Evolutionary conservation across 495 filamentous ascomycete species (phyloP).

Genomic region (Friedmanniomyces simplex): DNA sequence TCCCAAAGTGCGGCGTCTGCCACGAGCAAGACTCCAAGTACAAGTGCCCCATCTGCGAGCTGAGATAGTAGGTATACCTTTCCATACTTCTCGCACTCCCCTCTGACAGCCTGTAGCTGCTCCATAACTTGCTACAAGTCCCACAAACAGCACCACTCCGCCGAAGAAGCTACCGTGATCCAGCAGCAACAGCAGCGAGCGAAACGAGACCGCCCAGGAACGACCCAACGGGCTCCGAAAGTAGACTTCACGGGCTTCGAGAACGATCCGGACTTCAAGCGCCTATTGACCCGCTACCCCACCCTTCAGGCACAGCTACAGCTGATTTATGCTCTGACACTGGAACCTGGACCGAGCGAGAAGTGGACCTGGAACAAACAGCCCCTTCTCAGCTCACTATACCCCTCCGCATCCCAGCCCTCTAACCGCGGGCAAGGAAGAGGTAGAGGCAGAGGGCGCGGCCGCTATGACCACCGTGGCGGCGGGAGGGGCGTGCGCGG

Average conservation of each 20-base stretch:
- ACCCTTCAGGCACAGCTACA: constrained; percentile 23
- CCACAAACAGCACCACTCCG: constrained; percentile 18
- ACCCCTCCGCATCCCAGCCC: neutral
- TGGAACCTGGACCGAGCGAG: constrained; percentile 26
- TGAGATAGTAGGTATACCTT: constrained; percentile 28
- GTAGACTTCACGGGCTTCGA: constrained; percentile 26
- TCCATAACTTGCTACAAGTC: constrained; percentile 24
- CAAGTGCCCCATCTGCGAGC: constrained; percentile 31
- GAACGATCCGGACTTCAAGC: constrained; percentile 21
- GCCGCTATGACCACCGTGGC: constrained; percentile 13
- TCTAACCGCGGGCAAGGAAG: constrained; percentile 18
- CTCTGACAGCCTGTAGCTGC: constrained; percentile 15
- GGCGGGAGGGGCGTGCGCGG: constrained; percentile 21
- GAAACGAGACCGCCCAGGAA: constrained; percentile 16
- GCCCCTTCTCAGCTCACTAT: constrained; percentile 1
- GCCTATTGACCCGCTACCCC: constrained; percentile 24
- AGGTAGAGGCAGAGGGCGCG: constrained; percentile 46
- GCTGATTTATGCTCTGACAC: constrained; percentile 23
- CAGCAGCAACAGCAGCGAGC: neutral
- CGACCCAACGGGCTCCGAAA: constrained; percentile 20
- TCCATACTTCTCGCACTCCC: neutral
- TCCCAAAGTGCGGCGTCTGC: constrained; percentile 23
- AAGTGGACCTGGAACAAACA: constrained; percentile 11
- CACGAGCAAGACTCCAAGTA: constrained; percentile 28
- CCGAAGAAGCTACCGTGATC: neutral